Base-by-base conservation (phyloP, 805 yeast species). In the Metschnikowia peoriensis region DNA sequence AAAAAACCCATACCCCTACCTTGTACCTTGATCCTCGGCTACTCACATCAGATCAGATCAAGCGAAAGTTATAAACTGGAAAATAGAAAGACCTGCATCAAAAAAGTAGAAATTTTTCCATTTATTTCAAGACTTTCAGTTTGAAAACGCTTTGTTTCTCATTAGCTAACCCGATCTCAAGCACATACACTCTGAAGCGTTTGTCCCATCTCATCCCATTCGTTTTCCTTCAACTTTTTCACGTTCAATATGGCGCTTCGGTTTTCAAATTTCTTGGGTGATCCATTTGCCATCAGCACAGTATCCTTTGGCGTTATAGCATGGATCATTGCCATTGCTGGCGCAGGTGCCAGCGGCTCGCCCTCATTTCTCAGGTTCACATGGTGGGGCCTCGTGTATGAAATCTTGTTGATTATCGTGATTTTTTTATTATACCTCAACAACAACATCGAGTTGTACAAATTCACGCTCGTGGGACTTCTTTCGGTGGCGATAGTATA, bases 301-400 rank as follows among this genome's bases (percentile, higher is more conserved):
- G 75, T 88, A 38, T 82, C 91, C 1, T 82, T 92, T 48, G 86
- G 91, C 16, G 52, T 72, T 44, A 76, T 90, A 28, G 82, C 96
- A 14, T 93, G 98, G 98, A 75, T 90, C 53, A 81, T 94, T 47
- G 89, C 96, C 9, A 78, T 94, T 50, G 96, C 87, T 1, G 97
- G 97, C 1, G 88, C 96, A 14, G 83, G 88, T 16, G 67, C 77
- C 10, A 60, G 70, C 34, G 49, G 51, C 29, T 64, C 62, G 29
- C 39, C 46, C 14, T 58, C 69, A 6, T 89, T 86, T 65, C 97
- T 97, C 1, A 81, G 83, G 58, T 88, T 93, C 69, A 82, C 94
- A 4, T 93, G 99, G 99, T 94, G 99, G 99, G 96, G 96, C 1
- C 68, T 94, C 6, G 92, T 88, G 1, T 94, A 83, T 65, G 85